A percentile compares a stretch with the other conserved stretches of the same genome.
Conservation (phyloP, 2,329 filamentous ascomycete genomes). For the Diaporthe humulicola region DNA sequence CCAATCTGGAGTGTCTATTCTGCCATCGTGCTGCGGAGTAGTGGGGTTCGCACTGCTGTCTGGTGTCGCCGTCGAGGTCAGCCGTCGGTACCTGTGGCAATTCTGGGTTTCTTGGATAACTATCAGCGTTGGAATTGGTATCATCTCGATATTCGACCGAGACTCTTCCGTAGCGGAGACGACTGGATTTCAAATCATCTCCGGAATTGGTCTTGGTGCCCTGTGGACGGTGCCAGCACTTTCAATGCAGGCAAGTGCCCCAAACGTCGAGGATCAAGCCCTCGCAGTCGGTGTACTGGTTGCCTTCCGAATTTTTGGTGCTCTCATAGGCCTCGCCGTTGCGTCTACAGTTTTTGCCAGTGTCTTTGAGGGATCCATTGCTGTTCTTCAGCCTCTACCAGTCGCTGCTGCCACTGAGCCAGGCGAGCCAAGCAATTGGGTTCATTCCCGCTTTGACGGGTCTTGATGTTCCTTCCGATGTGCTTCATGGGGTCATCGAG, state of each 20-base stretch:
- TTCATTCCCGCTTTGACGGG: conserved; percentile 19
- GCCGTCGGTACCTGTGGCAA: conserved; percentile 41
- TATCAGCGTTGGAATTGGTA: conserved; percentile 42
- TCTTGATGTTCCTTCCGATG: neutral
- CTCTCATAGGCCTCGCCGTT: conserved; percentile 52
- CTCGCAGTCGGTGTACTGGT: conserved; percentile 51
- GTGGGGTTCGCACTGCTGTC: conserved; percentile 33
- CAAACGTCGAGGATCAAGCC: conserved; percentile 50
- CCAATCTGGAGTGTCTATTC: conserved; percentile 45
- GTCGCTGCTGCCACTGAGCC: neutral
- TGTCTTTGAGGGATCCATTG: conserved; percentile 45
- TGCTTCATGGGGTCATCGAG: neutral
- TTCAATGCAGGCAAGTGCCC: conserved; percentile 51
- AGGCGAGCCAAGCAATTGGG: conserved; percentile 18
- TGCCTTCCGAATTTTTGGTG: conserved; percentile 53
- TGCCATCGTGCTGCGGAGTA: conserved; percentile 44
- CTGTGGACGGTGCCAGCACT: conserved; percentile 43
- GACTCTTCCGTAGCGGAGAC: conserved; percentile 41
- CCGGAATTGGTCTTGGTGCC: conserved; percentile 39
- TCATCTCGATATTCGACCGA: conserved; percentile 40
- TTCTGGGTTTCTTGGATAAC: conserved; percentile 45
- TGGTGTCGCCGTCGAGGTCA: conserved; percentile 24
- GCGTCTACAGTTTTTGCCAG: conserved; percentile 51
- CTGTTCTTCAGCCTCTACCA: conserved; percentile 18
- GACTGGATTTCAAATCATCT: conserved; percentile 46